Percentiles rank a stretch among this genome's conserved stretches.
Evolutionary conservation across 352 stramenopile species (phyloP).

Genomic region (Achlya hypogyna): DNA sequence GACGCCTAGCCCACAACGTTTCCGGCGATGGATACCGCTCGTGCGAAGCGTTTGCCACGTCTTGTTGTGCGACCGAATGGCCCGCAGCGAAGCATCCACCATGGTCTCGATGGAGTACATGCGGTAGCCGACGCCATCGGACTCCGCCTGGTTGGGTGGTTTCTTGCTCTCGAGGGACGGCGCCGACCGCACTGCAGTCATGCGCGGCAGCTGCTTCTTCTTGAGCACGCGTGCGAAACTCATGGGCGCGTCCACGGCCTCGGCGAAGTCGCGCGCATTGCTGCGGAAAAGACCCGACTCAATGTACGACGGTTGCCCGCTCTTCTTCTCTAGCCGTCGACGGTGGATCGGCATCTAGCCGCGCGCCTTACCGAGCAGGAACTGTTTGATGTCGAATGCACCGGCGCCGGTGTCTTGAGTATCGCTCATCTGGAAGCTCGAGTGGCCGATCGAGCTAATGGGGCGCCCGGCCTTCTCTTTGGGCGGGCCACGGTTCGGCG

Average conservation of each 20-base stretch:
- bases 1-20: conserved; percentile 25
- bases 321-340: conserved; percentile 39
- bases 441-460: conserved; percentile 1
- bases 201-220: conserved; percentile 34
- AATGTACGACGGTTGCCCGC: conserved; percentile 32
- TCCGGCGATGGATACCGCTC: conserved; percentile 16
- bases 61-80: conserved; percentile 55
- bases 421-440: background rate
- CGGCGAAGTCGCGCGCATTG: conserved; percentile 12
- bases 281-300: conserved; percentile 50
- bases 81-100: conserved; percentile 56
- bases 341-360: background rate
- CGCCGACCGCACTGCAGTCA: conserved; percentile 25
- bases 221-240: conserved; percentile 14
- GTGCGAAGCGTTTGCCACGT: conserved; percentile 63
- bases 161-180: conserved; percentile 10
- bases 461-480: background rate
- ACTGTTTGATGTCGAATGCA: conserved; percentile 17
- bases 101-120: conserved; percentile 76
- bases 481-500: background rate
- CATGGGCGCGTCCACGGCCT: conserved; percentile 21
- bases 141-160: conserved; percentile 22
- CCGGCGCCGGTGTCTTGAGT: background rate
- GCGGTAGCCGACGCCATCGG: conserved; percentile 40
- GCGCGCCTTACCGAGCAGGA: background rate